Percentiles rank a stretch among this genome's conserved stretches.
phyloP scores from a whole-genome alignment of 2,329 filamentous ascomycete genomes.

The Xylaria sp. region DNA sequence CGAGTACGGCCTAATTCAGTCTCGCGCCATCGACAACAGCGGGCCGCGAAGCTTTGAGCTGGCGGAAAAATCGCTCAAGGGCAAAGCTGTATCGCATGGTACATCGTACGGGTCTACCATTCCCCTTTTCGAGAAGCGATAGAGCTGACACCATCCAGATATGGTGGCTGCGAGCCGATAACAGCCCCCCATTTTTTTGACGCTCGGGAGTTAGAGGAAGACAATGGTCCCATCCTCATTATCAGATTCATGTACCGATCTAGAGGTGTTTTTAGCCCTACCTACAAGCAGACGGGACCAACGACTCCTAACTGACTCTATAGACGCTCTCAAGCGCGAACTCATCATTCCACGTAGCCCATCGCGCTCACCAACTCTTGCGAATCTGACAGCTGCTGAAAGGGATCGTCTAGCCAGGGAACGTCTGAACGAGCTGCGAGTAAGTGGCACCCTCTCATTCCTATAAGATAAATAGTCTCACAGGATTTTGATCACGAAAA shows the following conservation, averaged over 20 bases:
- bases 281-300: too few species aligned
- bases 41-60: slow-evolving; percentile 31
- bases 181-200: neutral
- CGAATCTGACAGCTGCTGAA: slow-evolving; percentile 34
- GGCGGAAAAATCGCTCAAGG: slow-evolving; percentile 45
- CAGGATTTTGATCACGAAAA: slow-evolving; percentile 3
- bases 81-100: slow-evolving; percentile 42
- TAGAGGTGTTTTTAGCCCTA: slow-evolving; percentile 28
- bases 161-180: slow-evolving; percentile 4
- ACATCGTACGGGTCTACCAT: slow-evolving; percentile 34
- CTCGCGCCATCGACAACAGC: neutral
- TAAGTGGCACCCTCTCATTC: slow-evolving; percentile 27
- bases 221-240: slow-evolving; percentile 34
- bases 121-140: neutral
- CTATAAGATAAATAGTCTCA: neutral
- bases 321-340: slow-evolving; percentile 42
- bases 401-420: slow-evolving; percentile 40
- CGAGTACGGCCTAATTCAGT: neutral
- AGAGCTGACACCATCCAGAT: slow-evolving; percentile 20
- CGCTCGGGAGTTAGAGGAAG: slow-evolving; percentile 18
- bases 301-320: neutral
- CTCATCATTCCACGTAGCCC: slow-evolving; percentile 40
- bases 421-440: slow-evolving; percentile 36
- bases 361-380: slow-evolving; percentile 28
- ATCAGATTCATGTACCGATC: slow-evolving; percentile 45